Conservation (phyloP, 352 stramenopile genomes). For the Globisporangium paroecandrum region DNA sequence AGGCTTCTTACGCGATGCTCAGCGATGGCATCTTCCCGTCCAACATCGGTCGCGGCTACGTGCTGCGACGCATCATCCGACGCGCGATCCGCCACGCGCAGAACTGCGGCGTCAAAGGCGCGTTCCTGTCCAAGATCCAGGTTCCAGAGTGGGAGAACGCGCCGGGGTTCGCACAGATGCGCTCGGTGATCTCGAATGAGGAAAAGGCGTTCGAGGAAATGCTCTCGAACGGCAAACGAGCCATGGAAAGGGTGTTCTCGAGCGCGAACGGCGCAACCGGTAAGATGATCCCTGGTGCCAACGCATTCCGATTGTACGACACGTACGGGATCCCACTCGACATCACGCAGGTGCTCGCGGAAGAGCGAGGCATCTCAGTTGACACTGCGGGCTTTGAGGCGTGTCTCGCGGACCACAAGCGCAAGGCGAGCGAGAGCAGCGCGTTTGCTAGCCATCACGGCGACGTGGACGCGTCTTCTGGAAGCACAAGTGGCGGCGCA, state of each 20-base stretch:
- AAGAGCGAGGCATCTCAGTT: conserved; percentile 54
- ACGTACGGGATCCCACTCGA: conserved; percentile 78
- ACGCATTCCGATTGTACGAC: conserved; percentile 74
- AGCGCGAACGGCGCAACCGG: conserved; percentile 15
- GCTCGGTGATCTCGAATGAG: conserved; percentile 64
- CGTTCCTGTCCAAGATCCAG: conserved; percentile 52
- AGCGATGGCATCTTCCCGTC: conserved; percentile 93
- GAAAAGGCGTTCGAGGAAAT: conserved; percentile 74
- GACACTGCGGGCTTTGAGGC: conserved; percentile 50
- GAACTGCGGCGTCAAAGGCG: conserved; percentile 44
- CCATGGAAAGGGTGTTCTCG: conserved; percentile 61
- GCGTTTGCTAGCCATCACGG: conserved; percentile 29
- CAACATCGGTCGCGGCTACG: conserved; percentile 95
- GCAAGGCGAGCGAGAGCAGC: conserved; percentile 40
- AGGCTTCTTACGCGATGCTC: conserved; percentile 93
- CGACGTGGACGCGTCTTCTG: not conserved
- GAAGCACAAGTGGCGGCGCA: not conserved
- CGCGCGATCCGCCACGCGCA: conserved; percentile 77
- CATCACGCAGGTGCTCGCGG: conserved; percentile 64
- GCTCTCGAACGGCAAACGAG: conserved; percentile 47
- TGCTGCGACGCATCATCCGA: conserved; percentile 93
- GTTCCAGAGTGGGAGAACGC: conserved; percentile 40
- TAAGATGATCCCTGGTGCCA: conserved; percentile 36
- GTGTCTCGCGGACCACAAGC: conserved; percentile 49
- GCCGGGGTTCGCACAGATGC: conserved; percentile 54